Evolutionary conservation across 306 rosid species (phyloP), one percentile per base, ranked within the genome.

Genomic region (Acmispon strigosus): DNA sequence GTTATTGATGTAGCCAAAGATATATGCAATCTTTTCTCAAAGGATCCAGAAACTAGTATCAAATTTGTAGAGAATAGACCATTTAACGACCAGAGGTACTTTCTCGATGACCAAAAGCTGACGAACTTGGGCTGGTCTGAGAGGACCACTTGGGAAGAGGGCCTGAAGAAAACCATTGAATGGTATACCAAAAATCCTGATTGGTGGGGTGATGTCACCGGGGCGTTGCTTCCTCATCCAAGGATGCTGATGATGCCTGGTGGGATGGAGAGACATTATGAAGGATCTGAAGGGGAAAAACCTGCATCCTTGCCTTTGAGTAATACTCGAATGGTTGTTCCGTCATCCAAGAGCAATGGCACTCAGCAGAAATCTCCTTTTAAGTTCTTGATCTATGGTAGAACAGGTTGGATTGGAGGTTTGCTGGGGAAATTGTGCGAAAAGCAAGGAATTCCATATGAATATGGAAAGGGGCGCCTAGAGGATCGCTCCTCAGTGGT

Each of bases 141-240:
- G 78, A 82, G 86, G 19, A 90, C 96, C 56, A 45, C 77, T 0
- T 90, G 96, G 96, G 90, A 88, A 14, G 96, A 90, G 70, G 96
- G 96, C 5, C 44, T 90, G 78, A 90, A 78, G 84, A 90, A 90
- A 84, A 88, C 95, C 32, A 88, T 90, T 4, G 95, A 90, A 1
- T 90, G 96, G 96, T 90, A 90, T 62, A 77, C 69, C 17, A 75
- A 86, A 49, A 88, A 90, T 62, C 96, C 96, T 60, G 69, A 75
- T 45, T 90, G 96, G 96, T 90, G 96, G 96, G 96, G 96, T 10
- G 96, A 90, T 74, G 96, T 90, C 39, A 48, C 86, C 12, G 96
- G 96, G 48, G 96, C 96, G 29, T 37, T 90, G 81, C 90, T 90
- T 75, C 96, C 96, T 77, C 96, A 90, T 85, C 96, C 96, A 17